phyloP scores from a whole-genome alignment of 1,139 yeast genomes.

The Wickerhamiella infanticola region DNA sequence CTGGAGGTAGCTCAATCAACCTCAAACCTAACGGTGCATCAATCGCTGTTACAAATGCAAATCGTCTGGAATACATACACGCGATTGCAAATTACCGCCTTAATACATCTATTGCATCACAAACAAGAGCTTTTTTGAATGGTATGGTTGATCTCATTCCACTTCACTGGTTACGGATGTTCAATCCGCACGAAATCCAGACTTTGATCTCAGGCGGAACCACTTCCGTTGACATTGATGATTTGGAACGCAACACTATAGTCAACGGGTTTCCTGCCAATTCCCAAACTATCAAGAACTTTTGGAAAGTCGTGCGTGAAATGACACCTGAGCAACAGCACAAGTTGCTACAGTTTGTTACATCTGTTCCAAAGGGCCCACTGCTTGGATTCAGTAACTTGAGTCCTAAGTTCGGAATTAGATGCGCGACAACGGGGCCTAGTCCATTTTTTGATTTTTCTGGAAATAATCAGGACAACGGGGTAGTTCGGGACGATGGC shows the following conservation, averaged over 20 bases:
- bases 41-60: constrained; percentile 40
- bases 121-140: constrained; percentile 46
- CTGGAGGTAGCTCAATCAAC: constrained; percentile 34
- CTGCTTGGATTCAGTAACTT: constrained; percentile 67
- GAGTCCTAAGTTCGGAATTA: constrained; percentile 65
- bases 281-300: constrained; percentile 36
- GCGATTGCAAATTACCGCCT: constrained; percentile 67
- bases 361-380: constrained; percentile 87
- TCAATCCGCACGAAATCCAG: constrained; percentile 70
- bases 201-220: constrained; percentile 75
- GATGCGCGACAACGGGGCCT: constrained; percentile 29
- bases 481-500: constrained; percentile 27
- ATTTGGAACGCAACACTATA: constrained; percentile 46
- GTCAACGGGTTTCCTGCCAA: constrained; percentile 51
- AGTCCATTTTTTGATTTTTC: not conserved
- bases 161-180: constrained; percentile 67
- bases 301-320: constrained; percentile 69
- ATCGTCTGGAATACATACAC: constrained; percentile 60
- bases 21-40: constrained; percentile 46
- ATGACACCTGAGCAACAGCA: constrained; percentile 42
- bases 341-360: constrained; percentile 66
- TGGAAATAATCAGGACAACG: constrained; percentile 18
- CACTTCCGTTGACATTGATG: constrained; percentile 50
- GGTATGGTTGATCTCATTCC: constrained; percentile 60
- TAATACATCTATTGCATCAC: constrained; percentile 44